Conservation (phyloP, 2,329 filamentous ascomycete genomes). For the Lecanicillium sp. region DNA sequence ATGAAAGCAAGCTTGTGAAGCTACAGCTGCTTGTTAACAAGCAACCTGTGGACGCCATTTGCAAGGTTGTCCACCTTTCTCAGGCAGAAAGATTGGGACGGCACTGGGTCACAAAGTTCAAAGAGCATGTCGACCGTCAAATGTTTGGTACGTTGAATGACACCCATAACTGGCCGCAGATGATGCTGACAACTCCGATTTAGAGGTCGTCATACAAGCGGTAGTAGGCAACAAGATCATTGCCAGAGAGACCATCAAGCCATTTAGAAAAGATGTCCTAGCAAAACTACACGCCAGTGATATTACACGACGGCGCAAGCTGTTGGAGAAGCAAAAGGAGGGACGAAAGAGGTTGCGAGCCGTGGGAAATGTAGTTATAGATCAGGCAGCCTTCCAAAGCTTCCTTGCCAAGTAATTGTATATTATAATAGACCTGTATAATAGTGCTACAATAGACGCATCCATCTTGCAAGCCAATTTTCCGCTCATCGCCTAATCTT, state of each 20-base stretch:
- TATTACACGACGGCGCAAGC: constrained; percentile 70
- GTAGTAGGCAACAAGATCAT: constrained; percentile 75
- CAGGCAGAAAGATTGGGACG: constrained; percentile 76
- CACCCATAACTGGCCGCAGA: too few relatives aligned
- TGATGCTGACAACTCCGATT: neutral
- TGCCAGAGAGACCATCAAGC: constrained; percentile 90
- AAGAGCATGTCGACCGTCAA: constrained; percentile 90
- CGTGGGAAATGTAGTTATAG: constrained; percentile 89
- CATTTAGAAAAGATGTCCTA: constrained; percentile 91
- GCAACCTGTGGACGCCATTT: constrained; percentile 84
- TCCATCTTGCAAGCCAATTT: too few relatives aligned
- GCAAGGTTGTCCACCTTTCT: constrained; percentile 77
- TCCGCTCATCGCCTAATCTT: too few relatives aligned
- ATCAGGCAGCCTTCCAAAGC: constrained; percentile 89
- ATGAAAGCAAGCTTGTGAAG: constrained; percentile 72
- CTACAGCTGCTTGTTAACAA: constrained; percentile 93
- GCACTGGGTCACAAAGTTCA: constrained; percentile 91
- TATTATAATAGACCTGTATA: neutral
- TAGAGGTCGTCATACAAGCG: constrained; percentile 88
- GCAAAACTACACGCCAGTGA: constrained; percentile 91
- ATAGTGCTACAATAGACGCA: too few relatives aligned
- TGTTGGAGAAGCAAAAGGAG: constrained; percentile 95
- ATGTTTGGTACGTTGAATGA: constrained; percentile 57
- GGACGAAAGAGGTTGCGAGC: constrained; percentile 80
- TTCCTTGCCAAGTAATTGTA: constrained; percentile 68